phyloP scores from a whole-genome alignment of 164 flowering plant genomes.

The Pachysandra terminalis region DNA sequence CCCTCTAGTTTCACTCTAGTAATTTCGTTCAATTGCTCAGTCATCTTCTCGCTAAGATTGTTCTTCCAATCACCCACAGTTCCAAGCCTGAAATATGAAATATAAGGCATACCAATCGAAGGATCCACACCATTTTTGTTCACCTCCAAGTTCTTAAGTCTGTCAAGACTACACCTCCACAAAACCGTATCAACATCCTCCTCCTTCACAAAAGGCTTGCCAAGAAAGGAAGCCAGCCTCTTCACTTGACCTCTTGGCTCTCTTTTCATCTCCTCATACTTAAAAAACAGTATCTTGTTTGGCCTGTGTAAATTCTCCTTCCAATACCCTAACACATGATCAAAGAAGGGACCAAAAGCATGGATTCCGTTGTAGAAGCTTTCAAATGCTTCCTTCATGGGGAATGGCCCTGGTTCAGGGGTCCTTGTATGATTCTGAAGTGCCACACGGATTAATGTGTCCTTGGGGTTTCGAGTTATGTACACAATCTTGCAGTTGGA shows the following conservation, averaged over 20 bases:
- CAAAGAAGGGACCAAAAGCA: constrained; percentile 26
- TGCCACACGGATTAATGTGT: constrained; percentile 17
- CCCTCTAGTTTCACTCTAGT: constrained; percentile 12
- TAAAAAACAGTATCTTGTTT: constrained; percentile 24
- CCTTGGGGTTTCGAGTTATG: constrained; percentile 17
- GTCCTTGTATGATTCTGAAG: neutral
- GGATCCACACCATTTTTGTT: constrained; percentile 22
- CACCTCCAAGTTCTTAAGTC: constrained; percentile 34
- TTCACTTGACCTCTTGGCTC: constrained; percentile 23
- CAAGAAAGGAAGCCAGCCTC: constrained; percentile 25
- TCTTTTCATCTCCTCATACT: constrained; percentile 30
- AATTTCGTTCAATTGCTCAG: constrained; percentile 6
- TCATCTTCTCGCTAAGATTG: constrained; percentile 25
- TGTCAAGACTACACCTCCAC: constrained; percentile 28
- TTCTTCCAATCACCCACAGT: constrained; percentile 36
- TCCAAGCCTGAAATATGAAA: constrained; percentile 25
- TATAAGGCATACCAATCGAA: constrained; percentile 12
- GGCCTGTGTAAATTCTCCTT: constrained; percentile 20
- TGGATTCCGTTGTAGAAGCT: constrained; percentile 25
- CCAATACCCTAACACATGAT: constrained; percentile 31
- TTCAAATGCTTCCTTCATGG: constrained; percentile 22
- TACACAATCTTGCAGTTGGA: constrained; percentile 19
- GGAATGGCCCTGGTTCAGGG: constrained; percentile 5
- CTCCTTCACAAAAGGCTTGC: constrained; percentile 17
- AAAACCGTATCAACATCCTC: constrained; percentile 20